Evolutionary conservation across 129 eudicot species (phyloP), one percentile per base, ranked within the genome.

Genomic region (Glebionis coronaria): DNA sequence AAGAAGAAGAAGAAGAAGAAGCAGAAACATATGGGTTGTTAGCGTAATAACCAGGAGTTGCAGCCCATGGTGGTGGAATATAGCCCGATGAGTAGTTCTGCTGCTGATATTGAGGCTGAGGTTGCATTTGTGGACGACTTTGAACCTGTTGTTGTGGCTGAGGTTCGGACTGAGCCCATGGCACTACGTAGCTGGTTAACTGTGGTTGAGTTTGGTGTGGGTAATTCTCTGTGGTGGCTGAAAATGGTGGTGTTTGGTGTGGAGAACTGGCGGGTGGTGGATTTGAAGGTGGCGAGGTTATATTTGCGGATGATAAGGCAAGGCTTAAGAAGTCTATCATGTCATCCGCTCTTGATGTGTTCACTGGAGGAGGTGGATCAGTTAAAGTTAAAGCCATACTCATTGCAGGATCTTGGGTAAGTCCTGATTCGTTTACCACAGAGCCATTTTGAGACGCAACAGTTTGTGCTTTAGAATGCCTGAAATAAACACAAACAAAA

Each of bases 61-160:
- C 76, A 5, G 96, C 98, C 98, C 98, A 92, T 50, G 98, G 98
- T 15, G 98, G 98, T 38, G 96, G 91, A 7, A 85, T 82, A 62
- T 85, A 88, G 54, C 69, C 80, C 15, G 84, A 62, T 0, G 81
- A 44, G 57, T 66, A 52, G 42, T 71, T 81, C 31, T 69, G 77
- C 7, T 73, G 80, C 61, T 77, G 85, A 5, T 67, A 65, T 71
- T 61, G 74, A 3, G 71, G 68, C 12, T 68, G 80, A 38, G 61
- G 15, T 49, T 71, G 84, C 5, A 44, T 29, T 16, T 68, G 82
- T 4, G 60, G 35, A 2, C 56, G 72, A 4, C 9, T 9, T 16
- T 53, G 58, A n/a, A 18, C 23, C 23, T 15, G 58, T 53, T 63
- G 63, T 56, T 77, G 81, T 1, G 56, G 71, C 45, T 78, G 87